These are phyloP conservation scores for Fusarium gaditjirri DNA, from an alignment of 2,329 filamentous ascomycete species.

Conservation along the genomic window DNA sequence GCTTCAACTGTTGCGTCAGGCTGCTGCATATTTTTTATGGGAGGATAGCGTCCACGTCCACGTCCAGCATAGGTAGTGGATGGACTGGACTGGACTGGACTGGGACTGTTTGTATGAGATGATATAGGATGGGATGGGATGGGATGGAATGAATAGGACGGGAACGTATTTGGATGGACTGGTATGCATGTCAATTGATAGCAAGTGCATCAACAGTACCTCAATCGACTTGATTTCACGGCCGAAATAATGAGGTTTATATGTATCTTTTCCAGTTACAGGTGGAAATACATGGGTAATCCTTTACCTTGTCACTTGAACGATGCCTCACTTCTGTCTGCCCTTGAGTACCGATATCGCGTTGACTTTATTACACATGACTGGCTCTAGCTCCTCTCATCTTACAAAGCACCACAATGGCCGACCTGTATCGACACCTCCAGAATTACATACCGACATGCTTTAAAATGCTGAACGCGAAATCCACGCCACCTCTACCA, in stretches of 20 bases:
- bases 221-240: slow-evolving; percentile 20
- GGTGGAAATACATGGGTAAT: slow-evolving; percentile 30
- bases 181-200: slow-evolving; percentile 23
- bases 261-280: slow-evolving; percentile 34
- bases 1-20: slow-evolving; percentile 7
- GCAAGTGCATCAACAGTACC: slow-evolving; percentile 24
- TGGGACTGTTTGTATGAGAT: slow-evolving; percentile 1
- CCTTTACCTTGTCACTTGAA: slow-evolving; percentile 8
- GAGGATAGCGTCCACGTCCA: slow-evolving; percentile 11
- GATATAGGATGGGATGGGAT: slow-evolving; percentile 2
- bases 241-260: slow-evolving; percentile 22
- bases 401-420: slow-evolving; percentile 10
- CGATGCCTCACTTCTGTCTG: background rate
- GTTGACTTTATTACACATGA: slow-evolving; percentile 8
- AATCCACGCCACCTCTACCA: slow-evolving; percentile 1
- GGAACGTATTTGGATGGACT: slow-evolving; percentile 20
- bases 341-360: background rate
- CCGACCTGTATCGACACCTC: slow-evolving; percentile 2
- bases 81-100: slow-evolving; percentile 8
- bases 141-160: slow-evolving; percentile 8
- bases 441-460: slow-evolving; percentile 11
- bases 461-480: background rate
- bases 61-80: slow-evolving; percentile 11
- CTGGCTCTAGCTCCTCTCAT: slow-evolving; percentile 13
- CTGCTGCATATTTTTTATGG: slow-evolving; percentile 26